A percentile compares a stretch with the other conserved stretches of the same genome.
Evolutionary conservation across 2,329 filamentous ascomycete genomes (phyloP).

Genomic region (Sporothrix pallida): DNA sequence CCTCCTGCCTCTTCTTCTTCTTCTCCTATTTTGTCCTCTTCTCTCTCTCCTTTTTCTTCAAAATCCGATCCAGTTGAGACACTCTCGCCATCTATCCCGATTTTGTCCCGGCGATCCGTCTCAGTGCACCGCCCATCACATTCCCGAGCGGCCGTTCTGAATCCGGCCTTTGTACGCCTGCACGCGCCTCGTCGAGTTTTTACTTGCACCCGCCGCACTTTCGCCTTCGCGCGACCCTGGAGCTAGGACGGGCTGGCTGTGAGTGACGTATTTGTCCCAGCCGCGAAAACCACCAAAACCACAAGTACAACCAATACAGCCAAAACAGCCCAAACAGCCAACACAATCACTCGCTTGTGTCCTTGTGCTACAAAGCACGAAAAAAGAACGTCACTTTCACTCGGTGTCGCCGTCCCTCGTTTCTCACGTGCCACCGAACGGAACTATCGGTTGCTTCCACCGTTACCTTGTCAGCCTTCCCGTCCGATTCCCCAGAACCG

Average conservation of each 20-base stretch:
- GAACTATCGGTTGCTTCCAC: conserved; percentile 13
- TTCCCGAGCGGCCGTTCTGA: neutral
- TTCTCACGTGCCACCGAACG: conserved; percentile 17
- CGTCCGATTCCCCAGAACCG: neutral
- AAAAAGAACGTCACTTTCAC: neutral
- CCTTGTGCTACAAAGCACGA: neutral
- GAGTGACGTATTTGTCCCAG: conserved; percentile 26
- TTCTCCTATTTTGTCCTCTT: neutral
- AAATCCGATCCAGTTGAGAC: neutral
- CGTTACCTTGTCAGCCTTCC: neutral
- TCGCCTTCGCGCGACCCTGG: conserved; percentile 15
- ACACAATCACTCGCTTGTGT: neutral
- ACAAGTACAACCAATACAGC: neutral
- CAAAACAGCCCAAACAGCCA: neutral
- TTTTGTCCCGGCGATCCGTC: neutral
- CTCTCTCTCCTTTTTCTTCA: neutral
- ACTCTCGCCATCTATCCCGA: neutral
- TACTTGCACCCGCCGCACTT: conserved; percentile 4
- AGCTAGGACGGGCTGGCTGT: conserved; percentile 30
- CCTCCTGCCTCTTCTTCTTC: neutral
- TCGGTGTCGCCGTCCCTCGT: neutral
- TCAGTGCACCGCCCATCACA: neutral
- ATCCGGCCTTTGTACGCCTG: conserved; percentile 16
- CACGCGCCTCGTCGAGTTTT: neutral
- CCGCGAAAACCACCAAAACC: neutral